Evolutionary conservation across 306 rosid genomes (phyloP), one percentile per base, ranked within the genome.

Genomic region (Fragaria iinumae): DNA sequence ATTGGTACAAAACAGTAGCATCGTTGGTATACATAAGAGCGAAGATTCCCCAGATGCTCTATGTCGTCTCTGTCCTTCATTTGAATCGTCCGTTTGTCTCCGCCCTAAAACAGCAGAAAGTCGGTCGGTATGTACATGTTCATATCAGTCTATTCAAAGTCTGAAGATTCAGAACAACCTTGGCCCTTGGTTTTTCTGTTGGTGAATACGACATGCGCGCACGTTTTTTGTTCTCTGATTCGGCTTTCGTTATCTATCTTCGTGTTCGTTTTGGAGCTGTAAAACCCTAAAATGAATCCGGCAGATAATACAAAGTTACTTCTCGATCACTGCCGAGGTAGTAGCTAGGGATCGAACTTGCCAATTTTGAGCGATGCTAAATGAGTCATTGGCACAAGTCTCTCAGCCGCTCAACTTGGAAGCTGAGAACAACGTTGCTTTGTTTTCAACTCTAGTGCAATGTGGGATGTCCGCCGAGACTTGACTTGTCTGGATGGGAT

Each of bases 11-110:
- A 64, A 16, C 12, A 65, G 23, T 36, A 0, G 25, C 69, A 17
- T 32, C 45, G 45, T 34, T 17, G 21, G n/a, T n/a, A 32, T 64
- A 14, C 17, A 34, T 2, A 32, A 29, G 23, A 16, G 3, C 23
- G 45, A 64, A 32, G 23, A 64, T 64, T 64, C 45, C 68, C 44
- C 43, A 64, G 43, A 62, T 62, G 67, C 67, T 13, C 67, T 11
- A 6, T 60, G 66, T 60, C 66, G 66, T 60, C 66, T 27, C 41
- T 41, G 20, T 11, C 18, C 39, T 27, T 12, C 8, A 27, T 27
- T 17, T 63, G 68, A 16, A 63, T 63, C 21, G 43, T 25, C 34
- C 17, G 69, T 34, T 6, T 64, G 43, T 64, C 44, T 34, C 21
- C 18, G 12, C 2, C 11, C 5, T 39, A 39, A 13, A 60, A 27